These are phyloP conservation scores for Aspergillus wentii DNA, from an alignment of 495 filamentous ascomycete species.

Conservation along the genomic window DNA sequence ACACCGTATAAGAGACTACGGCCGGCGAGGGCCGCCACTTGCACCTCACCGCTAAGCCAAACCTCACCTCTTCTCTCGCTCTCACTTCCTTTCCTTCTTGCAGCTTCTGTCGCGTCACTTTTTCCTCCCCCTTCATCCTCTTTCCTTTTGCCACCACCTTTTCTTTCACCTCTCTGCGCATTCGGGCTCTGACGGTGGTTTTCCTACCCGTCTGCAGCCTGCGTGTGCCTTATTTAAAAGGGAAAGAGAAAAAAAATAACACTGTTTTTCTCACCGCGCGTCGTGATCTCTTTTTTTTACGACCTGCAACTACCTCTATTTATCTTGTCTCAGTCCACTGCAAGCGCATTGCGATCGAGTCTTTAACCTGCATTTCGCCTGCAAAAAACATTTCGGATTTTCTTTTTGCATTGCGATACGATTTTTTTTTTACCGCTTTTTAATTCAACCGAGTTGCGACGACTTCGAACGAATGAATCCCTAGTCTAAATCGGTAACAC, in stretches of 20 bases:
- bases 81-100: slow-evolving; percentile 3
- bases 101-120: slow-evolving; percentile 2
- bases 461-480: slow-evolving; percentile 29
- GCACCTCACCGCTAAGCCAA: no score
- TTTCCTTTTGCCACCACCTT: slow-evolving; percentile 5
- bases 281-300: no score
- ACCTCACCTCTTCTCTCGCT: background rate
- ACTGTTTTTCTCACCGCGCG: background rate
- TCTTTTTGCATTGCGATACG: background rate
- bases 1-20: no score
- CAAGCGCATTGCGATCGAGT: background rate
- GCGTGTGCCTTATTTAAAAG: background rate
- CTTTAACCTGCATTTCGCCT: background rate
- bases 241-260: background rate
- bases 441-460: no score
- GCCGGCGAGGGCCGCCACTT: no score
- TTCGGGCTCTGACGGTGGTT: slow-evolving; percentile 2
- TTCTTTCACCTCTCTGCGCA: slow-evolving; percentile 7
- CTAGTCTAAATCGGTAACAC: slow-evolving; percentile 17
- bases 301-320: no score
- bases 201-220: background rate
- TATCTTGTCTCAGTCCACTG: background rate
- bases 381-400: background rate
- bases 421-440: background rate
- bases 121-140: slow-evolving; percentile 1